Evolutionary conservation across 1,139 yeast species (phyloP), one percentile per base, ranked within the genome.

Genomic region (Dujonia santamariae): DNA sequence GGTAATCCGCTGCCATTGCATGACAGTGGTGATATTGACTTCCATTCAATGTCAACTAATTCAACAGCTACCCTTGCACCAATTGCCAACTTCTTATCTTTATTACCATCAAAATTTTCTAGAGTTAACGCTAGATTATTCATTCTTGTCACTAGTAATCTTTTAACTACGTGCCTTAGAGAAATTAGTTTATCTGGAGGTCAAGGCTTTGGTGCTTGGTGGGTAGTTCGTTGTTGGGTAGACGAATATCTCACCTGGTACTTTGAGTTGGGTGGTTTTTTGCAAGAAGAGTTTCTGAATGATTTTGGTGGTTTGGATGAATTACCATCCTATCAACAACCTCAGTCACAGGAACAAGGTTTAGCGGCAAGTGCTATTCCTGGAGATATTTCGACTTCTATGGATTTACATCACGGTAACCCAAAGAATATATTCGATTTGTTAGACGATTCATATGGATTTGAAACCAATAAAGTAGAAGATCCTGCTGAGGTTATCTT

Each of bases 171-270:
- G n/a, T 76, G 81, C n/a, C 57, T 81, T 26, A 62, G 85, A 37
- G 85, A 80, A 45, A 75, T 82, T 38, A 74, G 81, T 33, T 61
- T 77, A 38, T 60, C 63, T 19, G 79, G 82, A 3, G 82, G 83
- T 3, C 72, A 70, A 33, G 74, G 81, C 2, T 82, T 84, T 53
- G 82, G 81, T 8, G 76, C 81, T 1, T 84, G 94, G 90, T 84
- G 90, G 88, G 72, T 77, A 24, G 68, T 84, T 11, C 64, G 85
- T 37, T 80, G 87, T 52, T 85, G 94, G 90, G 64, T 80, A 6
- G 86, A 80, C 49, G 92, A 83, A 50, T 83, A 78, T 71, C 61
- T 81, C 45, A 71, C 72, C 2, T 81, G 87, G 81, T 61, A 73
- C 36, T 81, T 83, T 16, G 90, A 83, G 48, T 57, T 80, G 33